phyloP scores from a whole-genome alignment of 2,329 filamentous ascomycete genomes.

The Colletotrichum phormii region DNA sequence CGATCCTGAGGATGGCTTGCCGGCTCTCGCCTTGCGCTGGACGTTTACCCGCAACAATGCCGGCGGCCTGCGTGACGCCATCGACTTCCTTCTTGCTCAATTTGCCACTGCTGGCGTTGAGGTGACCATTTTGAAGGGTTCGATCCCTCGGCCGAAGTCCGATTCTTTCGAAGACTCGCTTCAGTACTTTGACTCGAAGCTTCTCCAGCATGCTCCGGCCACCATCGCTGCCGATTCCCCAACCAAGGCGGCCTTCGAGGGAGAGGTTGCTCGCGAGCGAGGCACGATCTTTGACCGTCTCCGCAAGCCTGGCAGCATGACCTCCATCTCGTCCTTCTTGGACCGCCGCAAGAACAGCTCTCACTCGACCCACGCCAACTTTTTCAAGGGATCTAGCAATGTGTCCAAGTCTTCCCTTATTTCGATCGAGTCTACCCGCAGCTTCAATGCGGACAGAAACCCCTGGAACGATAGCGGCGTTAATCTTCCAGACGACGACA shows the following conservation, averaged over 20 bases:
- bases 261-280: slow-evolving; percentile 82
- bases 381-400: slow-evolving; percentile 93
- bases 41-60: slow-evolving; percentile 97
- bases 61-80: slow-evolving; percentile 92
- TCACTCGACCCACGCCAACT: slow-evolving; percentile 81
- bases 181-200: slow-evolving; percentile 96
- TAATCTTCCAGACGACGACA: slow-evolving; percentile 90
- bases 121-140: slow-evolving; percentile 85
- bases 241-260: slow-evolving; percentile 84
- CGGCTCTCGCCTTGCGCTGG: slow-evolving; percentile 75
- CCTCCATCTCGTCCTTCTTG: slow-evolving; percentile 94
- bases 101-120: slow-evolving; percentile 93
- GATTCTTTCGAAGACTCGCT: slow-evolving; percentile 98
- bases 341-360: slow-evolving; percentile 95
- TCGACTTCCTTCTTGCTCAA: slow-evolving; percentile 90
- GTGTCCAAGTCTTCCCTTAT: slow-evolving; percentile 95
- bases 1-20: slow-evolving; percentile 67
- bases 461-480: slow-evolving; percentile 98
- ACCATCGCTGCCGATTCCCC: slow-evolving; percentile 87
- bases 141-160: slow-evolving; percentile 97
- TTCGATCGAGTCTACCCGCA: slow-evolving; percentile 94
- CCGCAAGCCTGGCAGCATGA: slow-evolving; percentile 94
- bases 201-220: slow-evolving; percentile 90
- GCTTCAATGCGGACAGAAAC: slow-evolving; percentile 90
- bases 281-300: slow-evolving; percentile 91